Percentiles rank a stretch among this genome's conserved stretches.
Conservation (phyloP, 305 asterid species). For the Plantago lanceolata region DNA sequence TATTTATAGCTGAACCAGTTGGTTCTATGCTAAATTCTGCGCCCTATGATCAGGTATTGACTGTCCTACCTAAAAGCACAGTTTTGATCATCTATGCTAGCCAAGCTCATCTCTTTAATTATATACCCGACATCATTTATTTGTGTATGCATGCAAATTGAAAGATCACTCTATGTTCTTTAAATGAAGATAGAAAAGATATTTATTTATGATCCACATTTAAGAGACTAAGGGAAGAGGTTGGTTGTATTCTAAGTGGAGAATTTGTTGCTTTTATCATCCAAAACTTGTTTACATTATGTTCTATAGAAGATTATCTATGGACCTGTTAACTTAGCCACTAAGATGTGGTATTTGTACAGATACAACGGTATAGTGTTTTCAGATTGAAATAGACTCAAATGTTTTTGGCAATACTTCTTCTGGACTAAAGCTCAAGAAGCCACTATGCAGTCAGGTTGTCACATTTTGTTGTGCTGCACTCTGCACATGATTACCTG, state of each 20-base stretch:
- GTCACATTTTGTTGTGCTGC: conserved; percentile 7
- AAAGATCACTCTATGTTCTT: not conserved
- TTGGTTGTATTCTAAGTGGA: conserved; percentile 20
- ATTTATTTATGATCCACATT: conserved; percentile 3
- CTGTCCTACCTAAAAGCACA: not conserved
- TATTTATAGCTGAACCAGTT: conserved; percentile 12
- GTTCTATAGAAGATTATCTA: conserved; percentile 6
- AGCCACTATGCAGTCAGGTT: conserved; percentile 11
- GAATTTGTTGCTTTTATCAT: conserved; percentile 14
- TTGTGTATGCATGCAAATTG: not conserved
- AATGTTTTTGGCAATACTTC: conserved; percentile 1
- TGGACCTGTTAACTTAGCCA: conserved; percentile 5
- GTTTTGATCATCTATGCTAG: not conserved
- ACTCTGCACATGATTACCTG: conserved; percentile 17
- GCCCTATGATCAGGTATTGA: not conserved
- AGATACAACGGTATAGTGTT: not conserved
- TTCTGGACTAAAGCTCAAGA: conserved; percentile 10
- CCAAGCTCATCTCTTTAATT: not conserved
- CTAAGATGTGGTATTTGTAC: conserved; percentile 10
- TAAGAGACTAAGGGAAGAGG: conserved; percentile 2
- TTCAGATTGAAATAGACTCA: conserved; percentile 14
- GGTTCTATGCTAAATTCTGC: not conserved
- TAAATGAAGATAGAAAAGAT: not conserved
- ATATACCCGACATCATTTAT: not conserved
- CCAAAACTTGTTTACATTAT: conserved; percentile 12